Percentiles rank a stretch among this genome's conserved stretches.
Conservation (phyloP, 768 basidiomycete genomes). For the Pulveroboletus sp. region DNA sequence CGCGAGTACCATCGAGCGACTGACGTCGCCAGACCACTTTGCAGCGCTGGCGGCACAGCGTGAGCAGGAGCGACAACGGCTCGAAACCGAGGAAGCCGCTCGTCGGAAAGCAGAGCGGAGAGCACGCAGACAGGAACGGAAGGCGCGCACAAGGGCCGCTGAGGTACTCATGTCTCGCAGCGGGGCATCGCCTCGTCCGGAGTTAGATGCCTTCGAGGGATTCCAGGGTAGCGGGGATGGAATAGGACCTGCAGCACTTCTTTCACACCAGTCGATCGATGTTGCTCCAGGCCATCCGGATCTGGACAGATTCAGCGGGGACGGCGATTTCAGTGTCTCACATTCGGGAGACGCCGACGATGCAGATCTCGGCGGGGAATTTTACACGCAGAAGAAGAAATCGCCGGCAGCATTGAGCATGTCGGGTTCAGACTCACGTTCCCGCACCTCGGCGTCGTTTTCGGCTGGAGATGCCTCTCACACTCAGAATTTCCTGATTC, state of each 20-base stretch:
- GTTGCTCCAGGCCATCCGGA: constrained; percentile 1
- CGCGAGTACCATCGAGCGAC: constrained; percentile 49
- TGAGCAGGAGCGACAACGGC: constrained; percentile 25
- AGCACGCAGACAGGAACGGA: constrained; percentile 43
- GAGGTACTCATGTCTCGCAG: constrained; percentile 32
- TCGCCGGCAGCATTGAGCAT: constrained; percentile 33
- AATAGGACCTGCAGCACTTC: background rate
- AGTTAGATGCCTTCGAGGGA: constrained; percentile 54
- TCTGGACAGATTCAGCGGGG: constrained; percentile 7
- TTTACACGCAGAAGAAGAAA: constrained; percentile 44
- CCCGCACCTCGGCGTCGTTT: constrained; percentile 54
- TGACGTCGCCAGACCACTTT: constrained; percentile 42
- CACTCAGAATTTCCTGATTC: constrained; percentile 24
- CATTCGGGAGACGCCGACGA: constrained; percentile 41
- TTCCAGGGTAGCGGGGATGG: constrained; percentile 54
- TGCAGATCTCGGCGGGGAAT: constrained; percentile 59
- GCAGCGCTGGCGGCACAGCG: constrained; percentile 29
- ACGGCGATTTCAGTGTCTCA: background rate
- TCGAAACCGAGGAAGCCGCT: constrained; percentile 39
- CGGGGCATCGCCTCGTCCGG: constrained; percentile 15
- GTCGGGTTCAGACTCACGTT: constrained; percentile 55
- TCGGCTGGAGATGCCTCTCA: constrained; percentile 27
- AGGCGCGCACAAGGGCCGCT: constrained; percentile 41
- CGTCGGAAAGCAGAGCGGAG: constrained; percentile 48
- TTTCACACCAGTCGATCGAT: background rate